A percentile compares a stretch with the other conserved stretches of the same genome.
Evolutionary conservation across 805 yeast genomes (phyloP).

Genomic region (Wickerhamiella azyma): DNA sequence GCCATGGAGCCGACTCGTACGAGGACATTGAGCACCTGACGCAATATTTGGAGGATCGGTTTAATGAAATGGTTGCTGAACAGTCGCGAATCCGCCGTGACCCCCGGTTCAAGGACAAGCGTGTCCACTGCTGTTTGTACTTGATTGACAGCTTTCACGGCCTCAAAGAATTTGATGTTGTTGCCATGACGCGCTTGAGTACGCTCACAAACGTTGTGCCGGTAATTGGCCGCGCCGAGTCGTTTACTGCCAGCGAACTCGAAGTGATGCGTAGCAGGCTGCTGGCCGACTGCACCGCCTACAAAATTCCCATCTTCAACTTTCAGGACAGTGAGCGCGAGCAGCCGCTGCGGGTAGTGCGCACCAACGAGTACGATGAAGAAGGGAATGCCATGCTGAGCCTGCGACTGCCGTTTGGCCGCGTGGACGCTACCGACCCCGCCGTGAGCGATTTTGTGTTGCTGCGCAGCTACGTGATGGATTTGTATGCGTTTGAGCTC

Average conservation of each 20-base stretch:
- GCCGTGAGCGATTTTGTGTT: slow-evolving; percentile 75
- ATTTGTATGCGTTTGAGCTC: slow-evolving; percentile 74
- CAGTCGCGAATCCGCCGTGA: slow-evolving; percentile 63
- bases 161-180: slow-evolving; percentile 59
- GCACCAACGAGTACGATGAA: slow-evolving; percentile 51
- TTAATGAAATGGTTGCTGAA: slow-evolving; percentile 57
- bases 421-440: slow-evolving; percentile 78
- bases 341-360: slow-evolving; percentile 64
- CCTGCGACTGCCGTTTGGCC: slow-evolving; percentile 81
- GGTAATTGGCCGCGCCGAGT: slow-evolving; percentile 67
- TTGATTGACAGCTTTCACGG: slow-evolving; percentile 49
- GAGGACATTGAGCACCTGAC: slow-evolving; percentile 36
- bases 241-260: slow-evolving; percentile 55
- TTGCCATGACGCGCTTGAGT: slow-evolving; percentile 54
- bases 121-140: slow-evolving; percentile 68
- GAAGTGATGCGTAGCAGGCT: slow-evolving; percentile 39
- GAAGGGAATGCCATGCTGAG: slow-evolving; percentile 58
- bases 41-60: slow-evolving; percentile 51
- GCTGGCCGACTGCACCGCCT: slow-evolving; percentile 41
- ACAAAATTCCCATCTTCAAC: slow-evolving; percentile 57
- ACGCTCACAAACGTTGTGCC: slow-evolving; percentile 72
- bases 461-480: slow-evolving; percentile 62
- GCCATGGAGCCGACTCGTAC: slow-evolving; percentile 54
- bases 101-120: slow-evolving; percentile 52
- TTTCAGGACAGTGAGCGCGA: slow-evolving; percentile 52